Percentiles rank a stretch among this genome's conserved stretches.
These are phyloP conservation scores for Euphorbia pulcherrima DNA, from an alignment of 345 rosid genomes.

Conservation along the genomic window DNA sequence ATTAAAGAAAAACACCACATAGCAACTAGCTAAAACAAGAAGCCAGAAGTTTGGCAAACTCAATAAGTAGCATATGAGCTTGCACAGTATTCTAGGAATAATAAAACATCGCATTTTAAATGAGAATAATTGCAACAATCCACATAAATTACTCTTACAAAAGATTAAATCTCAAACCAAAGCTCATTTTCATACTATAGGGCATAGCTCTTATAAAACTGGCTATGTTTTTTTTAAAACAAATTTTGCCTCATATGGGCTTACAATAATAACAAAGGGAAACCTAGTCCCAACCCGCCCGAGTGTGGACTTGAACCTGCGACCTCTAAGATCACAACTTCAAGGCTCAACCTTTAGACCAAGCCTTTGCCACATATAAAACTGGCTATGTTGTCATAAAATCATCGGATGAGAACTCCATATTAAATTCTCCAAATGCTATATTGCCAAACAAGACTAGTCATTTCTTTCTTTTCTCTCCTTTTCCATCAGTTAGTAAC, in stretches of 20 bases:
- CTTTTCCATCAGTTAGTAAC: neutral
- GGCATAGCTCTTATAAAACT: neutral
- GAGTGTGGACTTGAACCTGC: too few relatives aligned
- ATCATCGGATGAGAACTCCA: neutral
- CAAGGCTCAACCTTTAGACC: too few relatives aligned
- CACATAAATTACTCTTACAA: neutral
- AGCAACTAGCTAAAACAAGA: slow-evolving; percentile 1
- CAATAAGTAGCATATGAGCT: neutral
- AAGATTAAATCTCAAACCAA: neutral
- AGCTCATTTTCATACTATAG: neutral
- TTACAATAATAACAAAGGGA: too few relatives aligned
- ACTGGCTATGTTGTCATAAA: too few relatives aligned
- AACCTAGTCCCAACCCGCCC: too few relatives aligned
- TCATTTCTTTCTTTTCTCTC: neutral
- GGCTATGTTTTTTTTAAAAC: too few relatives aligned
- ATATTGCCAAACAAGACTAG: neutral
- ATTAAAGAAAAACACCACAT: neutral
- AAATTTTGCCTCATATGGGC: too few relatives aligned
- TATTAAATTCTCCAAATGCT: neutral
- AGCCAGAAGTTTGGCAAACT: slow-evolving; percentile 2
- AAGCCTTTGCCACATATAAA: neutral
- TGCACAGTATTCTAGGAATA: neutral
- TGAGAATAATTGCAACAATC: neutral
- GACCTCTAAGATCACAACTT: too few relatives aligned
- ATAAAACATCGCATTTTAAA: neutral